phyloP scores from a whole-genome alignment of 805 yeast genomes.

The Pichia eremophila region DNA sequence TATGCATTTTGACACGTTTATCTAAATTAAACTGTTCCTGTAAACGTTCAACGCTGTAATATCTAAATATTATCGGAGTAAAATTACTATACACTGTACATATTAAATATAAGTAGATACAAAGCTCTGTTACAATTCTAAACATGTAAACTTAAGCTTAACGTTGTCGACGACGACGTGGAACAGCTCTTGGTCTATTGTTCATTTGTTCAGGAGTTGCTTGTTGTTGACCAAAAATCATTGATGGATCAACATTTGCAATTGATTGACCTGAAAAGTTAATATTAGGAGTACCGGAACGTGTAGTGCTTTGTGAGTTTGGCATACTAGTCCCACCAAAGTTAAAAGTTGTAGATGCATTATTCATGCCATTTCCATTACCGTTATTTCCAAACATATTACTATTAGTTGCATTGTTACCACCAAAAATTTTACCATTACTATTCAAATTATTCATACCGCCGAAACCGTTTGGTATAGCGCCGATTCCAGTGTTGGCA shows the following conservation, averaged over 20 bases:
- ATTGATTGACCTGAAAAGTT: constrained; percentile 23
- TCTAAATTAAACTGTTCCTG: no score
- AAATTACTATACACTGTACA: no score
- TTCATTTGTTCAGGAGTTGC: neutral
- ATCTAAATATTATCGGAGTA: no score
- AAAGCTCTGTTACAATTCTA: no score
- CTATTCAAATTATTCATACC: neutral
- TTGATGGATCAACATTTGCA: constrained; percentile 18
- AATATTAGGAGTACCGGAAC: constrained; percentile 24
- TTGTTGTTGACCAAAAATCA: constrained; percentile 13
- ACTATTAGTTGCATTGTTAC: neutral
- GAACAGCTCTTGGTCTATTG: neutral
- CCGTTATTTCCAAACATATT: neutral
- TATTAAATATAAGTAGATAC: no score
- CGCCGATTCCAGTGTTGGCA: no score
- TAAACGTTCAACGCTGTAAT: no score
- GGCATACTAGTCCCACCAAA: neutral
- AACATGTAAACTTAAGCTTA: neutral
- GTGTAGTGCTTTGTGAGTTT: neutral
- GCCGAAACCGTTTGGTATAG: neutral
- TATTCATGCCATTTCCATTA: neutral
- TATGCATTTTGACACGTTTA: no score
- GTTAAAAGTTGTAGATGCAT: neutral
- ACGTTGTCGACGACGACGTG: neutral
- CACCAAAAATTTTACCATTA: neutral